These are phyloP conservation scores for Candolleomyces efflorescens DNA, from an alignment of 768 basidiomycete genomes.

Conservation along the genomic window DNA sequence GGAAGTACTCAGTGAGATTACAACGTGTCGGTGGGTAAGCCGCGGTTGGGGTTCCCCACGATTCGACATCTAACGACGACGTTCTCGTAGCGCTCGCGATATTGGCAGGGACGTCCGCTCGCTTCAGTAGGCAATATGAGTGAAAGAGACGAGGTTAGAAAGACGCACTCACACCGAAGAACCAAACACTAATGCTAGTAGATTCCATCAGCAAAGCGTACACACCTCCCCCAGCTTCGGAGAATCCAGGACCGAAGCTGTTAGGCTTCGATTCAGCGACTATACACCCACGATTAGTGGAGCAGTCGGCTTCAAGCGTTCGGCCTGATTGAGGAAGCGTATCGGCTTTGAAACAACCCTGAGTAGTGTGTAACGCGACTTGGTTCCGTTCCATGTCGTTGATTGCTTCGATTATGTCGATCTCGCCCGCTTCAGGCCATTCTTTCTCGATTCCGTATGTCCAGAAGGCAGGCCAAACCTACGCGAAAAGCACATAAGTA, in stretches of 20 bases:
- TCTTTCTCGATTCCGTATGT: slow-evolving; percentile 33
- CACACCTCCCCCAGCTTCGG: slow-evolving; percentile 67
- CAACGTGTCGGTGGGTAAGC: slow-evolving; percentile 58
- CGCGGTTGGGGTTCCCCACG: slow-evolving; percentile 59
- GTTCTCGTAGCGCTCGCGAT: slow-evolving; percentile 30
- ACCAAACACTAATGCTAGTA: slow-evolving; percentile 38
- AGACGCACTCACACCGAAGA: slow-evolving; percentile 31
- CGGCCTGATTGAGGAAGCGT: slow-evolving; percentile 42
- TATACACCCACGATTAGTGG: slow-evolving; percentile 59
- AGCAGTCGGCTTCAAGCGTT: slow-evolving; percentile 53
- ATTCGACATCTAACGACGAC: slow-evolving; percentile 35
- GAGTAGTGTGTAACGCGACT: slow-evolving; percentile 71
- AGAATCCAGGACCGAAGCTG: slow-evolving; percentile 68
- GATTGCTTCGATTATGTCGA: slow-evolving; percentile 78
- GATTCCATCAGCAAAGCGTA: slow-evolving; percentile 71
- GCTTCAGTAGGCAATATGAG: slow-evolving; percentile 20
- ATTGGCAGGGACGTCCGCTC: slow-evolving; percentile 37
- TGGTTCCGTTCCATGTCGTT: slow-evolving; percentile 69
- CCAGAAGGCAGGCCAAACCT: slow-evolving; percentile 52
- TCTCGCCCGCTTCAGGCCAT: slow-evolving; percentile 47
- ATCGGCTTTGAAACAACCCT: slow-evolving; percentile 34
- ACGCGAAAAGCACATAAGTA: not conserved
- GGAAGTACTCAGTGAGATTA: slow-evolving; percentile 49
- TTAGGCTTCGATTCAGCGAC: slow-evolving; percentile 53
- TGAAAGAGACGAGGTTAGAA: slow-evolving; percentile 12